A percentile compares a stretch with the other conserved stretches of the same genome.
Evolutionary conservation across 306 rosid species (phyloP).

Genomic region (Acacia confusa): DNA sequence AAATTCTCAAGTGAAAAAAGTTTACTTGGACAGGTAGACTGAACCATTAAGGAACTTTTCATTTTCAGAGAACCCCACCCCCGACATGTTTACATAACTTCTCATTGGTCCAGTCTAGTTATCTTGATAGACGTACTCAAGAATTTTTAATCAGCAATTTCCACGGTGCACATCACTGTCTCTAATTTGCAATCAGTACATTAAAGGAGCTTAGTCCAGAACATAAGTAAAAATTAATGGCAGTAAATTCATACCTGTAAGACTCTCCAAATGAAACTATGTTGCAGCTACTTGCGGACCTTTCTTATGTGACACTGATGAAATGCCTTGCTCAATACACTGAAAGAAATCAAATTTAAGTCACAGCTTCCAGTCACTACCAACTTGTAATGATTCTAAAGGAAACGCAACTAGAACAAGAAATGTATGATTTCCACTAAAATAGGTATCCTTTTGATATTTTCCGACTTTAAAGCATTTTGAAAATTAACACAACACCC

Average conservation of each 20-base stretch:
- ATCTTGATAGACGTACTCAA: neutral
- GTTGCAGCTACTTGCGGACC: conserved; percentile 32
- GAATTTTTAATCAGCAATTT: neutral
- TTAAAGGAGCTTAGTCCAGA: neutral
- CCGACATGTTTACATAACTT: neutral
- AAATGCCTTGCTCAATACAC: conserved; percentile 54
- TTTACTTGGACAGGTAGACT: neutral
- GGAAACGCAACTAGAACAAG: neutral
- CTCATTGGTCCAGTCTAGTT: neutral
- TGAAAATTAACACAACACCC: neutral
- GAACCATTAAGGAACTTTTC: neutral
- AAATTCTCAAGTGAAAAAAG: neutral
- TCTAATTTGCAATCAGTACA: neutral
- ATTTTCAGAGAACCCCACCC: neutral
- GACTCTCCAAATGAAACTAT: conserved; percentile 20
- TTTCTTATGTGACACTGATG: conserved; percentile 33
- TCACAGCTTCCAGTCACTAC: conserved; percentile 3
- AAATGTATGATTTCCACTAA: neutral
- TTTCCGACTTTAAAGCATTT: neutral
- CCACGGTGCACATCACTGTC: neutral
- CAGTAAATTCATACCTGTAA: conserved; percentile 25
- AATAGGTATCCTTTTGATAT: neutral
- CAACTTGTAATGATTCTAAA: neutral
- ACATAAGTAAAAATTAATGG: neutral
- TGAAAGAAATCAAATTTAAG: conserved; percentile 32